A percentile compares a stretch with the other conserved stretches of the same genome.
Evolutionary conservation across 139 green algal species (phyloP).

Genomic region (Chlamydomonas sphaeroides): DNA sequence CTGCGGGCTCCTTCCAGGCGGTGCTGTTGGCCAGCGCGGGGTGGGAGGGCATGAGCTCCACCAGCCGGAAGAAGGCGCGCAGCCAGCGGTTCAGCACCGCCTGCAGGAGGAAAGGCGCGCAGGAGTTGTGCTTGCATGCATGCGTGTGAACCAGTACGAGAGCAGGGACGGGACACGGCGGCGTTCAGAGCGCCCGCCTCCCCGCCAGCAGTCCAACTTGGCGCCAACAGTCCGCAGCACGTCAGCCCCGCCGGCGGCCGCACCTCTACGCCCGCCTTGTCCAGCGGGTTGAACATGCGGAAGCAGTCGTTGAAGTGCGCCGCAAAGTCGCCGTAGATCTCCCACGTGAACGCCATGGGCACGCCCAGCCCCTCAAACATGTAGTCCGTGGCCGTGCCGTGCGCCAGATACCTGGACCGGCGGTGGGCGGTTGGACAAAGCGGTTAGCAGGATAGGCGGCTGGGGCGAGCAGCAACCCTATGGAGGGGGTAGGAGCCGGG

Average conservation of each 20-base stretch:
- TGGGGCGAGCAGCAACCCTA: too few species aligned
- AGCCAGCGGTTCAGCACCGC: constrained; percentile 66
- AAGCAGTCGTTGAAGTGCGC: constrained; percentile 94
- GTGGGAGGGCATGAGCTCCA: constrained; percentile 77
- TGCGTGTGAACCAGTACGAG: too few species aligned
- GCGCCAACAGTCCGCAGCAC: too few species aligned
- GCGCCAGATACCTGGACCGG: constrained; percentile 90
- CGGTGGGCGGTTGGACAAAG: too few species aligned
- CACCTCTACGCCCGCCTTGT: constrained; percentile 54
- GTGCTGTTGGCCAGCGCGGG: constrained; percentile 43
- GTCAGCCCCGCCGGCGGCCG: too few species aligned
- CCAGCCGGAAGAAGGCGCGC: constrained; percentile 67
- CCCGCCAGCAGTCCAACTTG: too few species aligned
- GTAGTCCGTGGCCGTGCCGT: constrained; percentile 97
- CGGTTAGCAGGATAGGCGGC: too few species aligned
- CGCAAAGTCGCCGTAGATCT: constrained; percentile 93
- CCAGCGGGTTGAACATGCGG: constrained; percentile 96
- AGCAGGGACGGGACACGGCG: too few species aligned
- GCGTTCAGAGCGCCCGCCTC: too few species aligned
- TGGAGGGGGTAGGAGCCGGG: too few species aligned
- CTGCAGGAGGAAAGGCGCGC: constrained; percentile 1
- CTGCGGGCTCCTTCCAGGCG: not conserved
- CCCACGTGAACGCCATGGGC: constrained; percentile 92
- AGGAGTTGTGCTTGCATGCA: not conserved
- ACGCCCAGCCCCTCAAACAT: constrained; percentile 85